Evolutionary conservation across 129 eudicot species (phyloP), one percentile per base, ranked within the genome.

Genomic region (Saussurea involucrata): DNA sequence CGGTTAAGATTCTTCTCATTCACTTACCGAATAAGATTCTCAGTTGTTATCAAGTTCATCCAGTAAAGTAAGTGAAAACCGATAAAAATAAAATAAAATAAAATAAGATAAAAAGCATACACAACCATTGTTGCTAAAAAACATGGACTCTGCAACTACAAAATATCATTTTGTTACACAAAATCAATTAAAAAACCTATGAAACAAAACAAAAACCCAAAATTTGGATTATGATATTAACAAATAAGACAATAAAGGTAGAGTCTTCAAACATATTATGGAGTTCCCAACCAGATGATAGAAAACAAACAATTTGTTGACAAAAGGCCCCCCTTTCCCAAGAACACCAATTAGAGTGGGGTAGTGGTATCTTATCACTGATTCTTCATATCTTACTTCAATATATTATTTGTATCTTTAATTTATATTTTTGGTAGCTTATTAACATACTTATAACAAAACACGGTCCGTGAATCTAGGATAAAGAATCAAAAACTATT

Each of bases 231-330:
- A 17, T 17, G 24, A 53, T 10, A 13, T 40, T 3, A 53, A 53
- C 3, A 17, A 53, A 53, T 53, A 53, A 53, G 61, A 53, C 61
- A 53, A 53, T 53, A 53, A 53, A 32, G 24, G 49, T 11, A 44
- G 13, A 64, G 72, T 40, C 72, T 65, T 42, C n/a, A 76, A 27
- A 42, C 49, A 66, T 27, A 76, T 76, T 1, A 44, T 11, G 55
- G 20, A 37, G 72, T 75, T 18, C 8, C 42, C 73, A 65, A 76
- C 65, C 65, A 65, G 46, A 15, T 76, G 58, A 31, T 44, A 76
- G 31, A 76, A 76, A 76, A 76, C 80, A 76, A 46, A 55, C 65
- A 76, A 29, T 32, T 76, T 46, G 67, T 76, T 76, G 74, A 76
- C 65, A 66, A 76, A 65, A 63, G 28, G 28, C 6, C 55, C 69